Evolutionary conservation across 306 rosid genomes (phyloP).

Genomic region (Ochetophila trinervis): DNA sequence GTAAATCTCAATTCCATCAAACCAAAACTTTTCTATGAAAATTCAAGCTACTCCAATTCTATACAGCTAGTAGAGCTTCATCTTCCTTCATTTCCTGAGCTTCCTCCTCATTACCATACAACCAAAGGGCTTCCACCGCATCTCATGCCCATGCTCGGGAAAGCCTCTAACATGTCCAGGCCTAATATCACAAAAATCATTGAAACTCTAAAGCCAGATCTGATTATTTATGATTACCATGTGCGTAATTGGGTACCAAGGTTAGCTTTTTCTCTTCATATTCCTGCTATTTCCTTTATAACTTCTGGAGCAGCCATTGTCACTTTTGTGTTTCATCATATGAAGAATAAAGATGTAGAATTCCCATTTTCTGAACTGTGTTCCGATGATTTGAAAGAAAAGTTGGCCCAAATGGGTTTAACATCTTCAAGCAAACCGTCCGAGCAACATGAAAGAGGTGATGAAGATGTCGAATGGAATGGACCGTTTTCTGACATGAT

Average conservation of each 20-base stretch:
- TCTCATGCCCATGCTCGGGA: conserved; percentile 1
- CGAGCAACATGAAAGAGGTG: too few relatives aligned
- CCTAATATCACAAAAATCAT: neutral
- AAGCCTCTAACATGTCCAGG: conserved; percentile 4
- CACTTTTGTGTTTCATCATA: neutral
- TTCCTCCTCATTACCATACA: neutral
- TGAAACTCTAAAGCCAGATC: neutral
- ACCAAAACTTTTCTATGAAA: too few relatives aligned
- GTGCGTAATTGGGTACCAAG: neutral
- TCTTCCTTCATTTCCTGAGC: conserved; percentile 1
- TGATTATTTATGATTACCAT: neutral
- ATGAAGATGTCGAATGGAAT: too few relatives aligned
- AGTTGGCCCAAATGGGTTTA: too few relatives aligned
- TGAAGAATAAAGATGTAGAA: neutral
- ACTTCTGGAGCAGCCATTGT: neutral
- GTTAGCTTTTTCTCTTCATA: neutral
- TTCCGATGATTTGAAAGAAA: too few relatives aligned
- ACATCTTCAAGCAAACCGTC: too few relatives aligned
- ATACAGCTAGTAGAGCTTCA: conserved; percentile 4
- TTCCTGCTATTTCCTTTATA: neutral
- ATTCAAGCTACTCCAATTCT: neutral
- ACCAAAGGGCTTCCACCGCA: conserved; percentile 2
- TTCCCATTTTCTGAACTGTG: neutral
- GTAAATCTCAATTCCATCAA: too few relatives aligned
- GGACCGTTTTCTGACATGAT: too few relatives aligned